Base-by-base conservation (phyloP, 441 rosid genomes). In the Sinapis alba region DNA sequence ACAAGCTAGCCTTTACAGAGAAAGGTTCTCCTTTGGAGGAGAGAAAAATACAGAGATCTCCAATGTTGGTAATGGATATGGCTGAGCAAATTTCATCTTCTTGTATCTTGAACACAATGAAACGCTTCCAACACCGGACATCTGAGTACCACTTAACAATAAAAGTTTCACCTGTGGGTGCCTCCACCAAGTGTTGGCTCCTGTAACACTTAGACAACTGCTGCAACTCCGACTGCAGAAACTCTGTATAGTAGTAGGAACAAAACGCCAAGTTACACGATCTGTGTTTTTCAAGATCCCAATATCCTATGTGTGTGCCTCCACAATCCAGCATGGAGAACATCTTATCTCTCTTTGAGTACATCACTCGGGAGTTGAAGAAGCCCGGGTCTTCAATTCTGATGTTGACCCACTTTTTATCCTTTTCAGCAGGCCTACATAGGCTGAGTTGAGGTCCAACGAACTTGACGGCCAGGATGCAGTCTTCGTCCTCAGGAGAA, bases 381-480 rank as follows among this genome's bases (percentile, higher is more conserved):
- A 59, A 59, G 36, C 63, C 12, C 10, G 20, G 21, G 20, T 59
- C 10, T 15, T 13, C 5, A 38, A 59, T n/a, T 59, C 9, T 59
- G 63, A 59, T 26, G 63, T 27, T 13, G 19, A 27, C 5, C 63
- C 63, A 59, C 38, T 59, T 34, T 4, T 53, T 53, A 8, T 59
- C 32, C 5, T 15, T 15, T 0, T 8, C 38, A 59, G 21, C 38
- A 7, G 38, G 43, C 20, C 64, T 60, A 16, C 64, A 60, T 16
- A 60, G 34, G 23, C 65, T 60, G 21, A 60, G 65, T 12, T 60
- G 65, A 16, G 41, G 21, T 8, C 65, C 65, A 19, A 30, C 43
- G n/a, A 60, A 60, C 43, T 60, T 60, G n/a, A 60, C 24, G 21
- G 65, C 65, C 2, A 60, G 5, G 16, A 60, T 60, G 65, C 65